Conservation (phyloP, 306 rosid genomes). For the Glycine soja region DNA sequence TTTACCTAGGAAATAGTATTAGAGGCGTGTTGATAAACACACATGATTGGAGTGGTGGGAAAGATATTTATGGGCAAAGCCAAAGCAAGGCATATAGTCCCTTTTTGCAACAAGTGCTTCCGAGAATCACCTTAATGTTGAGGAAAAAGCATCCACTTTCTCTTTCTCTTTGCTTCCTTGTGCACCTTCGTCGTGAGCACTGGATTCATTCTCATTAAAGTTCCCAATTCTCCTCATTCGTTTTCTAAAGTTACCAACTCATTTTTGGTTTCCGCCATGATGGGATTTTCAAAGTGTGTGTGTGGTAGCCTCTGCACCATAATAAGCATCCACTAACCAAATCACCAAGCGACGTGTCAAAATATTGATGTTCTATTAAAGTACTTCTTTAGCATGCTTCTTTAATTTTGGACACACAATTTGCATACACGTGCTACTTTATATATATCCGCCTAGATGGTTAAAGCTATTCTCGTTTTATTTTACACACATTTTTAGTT, state of each 20-base stretch:
- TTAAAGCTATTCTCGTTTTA: too few relatives aligned
- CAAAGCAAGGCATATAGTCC: conserved; percentile 36
- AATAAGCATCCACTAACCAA: neutral
- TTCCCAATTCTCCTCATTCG: neutral
- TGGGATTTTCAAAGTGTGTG: neutral
- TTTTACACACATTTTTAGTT: neutral
- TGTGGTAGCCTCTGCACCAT: neutral
- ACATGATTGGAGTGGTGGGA: conserved; percentile 19
- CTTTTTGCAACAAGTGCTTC: conserved; percentile 7
- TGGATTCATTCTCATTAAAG: conserved; percentile 27
- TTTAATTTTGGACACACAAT: neutral
- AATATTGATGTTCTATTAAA: too few relatives aligned
- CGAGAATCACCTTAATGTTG: conserved; percentile 1
- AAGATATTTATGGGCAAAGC: neutral
- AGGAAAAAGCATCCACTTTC: conserved; percentile 13
- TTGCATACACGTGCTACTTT: neutral
- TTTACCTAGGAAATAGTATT: neutral
- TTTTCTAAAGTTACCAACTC: too few relatives aligned
- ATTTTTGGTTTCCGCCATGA: neutral
- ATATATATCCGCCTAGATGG: neutral
- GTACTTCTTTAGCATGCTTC: neutral
- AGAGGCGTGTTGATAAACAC: neutral
- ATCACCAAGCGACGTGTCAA: neutral
- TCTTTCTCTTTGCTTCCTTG: conserved; percentile 27
- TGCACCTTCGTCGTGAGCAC: conserved; percentile 33